Percentiles rank a stretch among this genome's conserved stretches.
These are phyloP conservation scores for Lentinus tigrinus DNA, from an alignment of 768 basidiomycete genomes.

Conservation along the genomic window DNA sequence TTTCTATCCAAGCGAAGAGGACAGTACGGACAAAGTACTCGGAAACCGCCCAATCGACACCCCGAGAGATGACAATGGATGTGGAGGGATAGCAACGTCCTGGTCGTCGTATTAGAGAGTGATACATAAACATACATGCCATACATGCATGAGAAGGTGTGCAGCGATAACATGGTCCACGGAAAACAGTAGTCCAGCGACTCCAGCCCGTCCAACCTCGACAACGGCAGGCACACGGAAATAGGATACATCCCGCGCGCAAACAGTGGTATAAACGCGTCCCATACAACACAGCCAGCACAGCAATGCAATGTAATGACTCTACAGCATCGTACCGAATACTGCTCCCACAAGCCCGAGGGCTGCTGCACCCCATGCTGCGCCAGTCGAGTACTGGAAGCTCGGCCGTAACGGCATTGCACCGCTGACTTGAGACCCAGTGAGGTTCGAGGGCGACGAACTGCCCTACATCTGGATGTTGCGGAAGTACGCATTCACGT, in stretches of 20 bases:
- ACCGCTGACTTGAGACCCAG: constrained; percentile 21
- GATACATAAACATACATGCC: not conserved
- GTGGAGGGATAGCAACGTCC: not conserved
- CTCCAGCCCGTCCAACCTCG: not conserved
- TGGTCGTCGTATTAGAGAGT: not conserved
- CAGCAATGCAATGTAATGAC: no score
- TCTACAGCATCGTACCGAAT: constrained; percentile 4
- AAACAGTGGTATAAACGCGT: not conserved
- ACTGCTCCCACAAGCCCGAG: not conserved
- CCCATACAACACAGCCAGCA: not conserved
- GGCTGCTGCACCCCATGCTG: not conserved
- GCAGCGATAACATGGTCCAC: not conserved
- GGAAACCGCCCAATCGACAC: no score
- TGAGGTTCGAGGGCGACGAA: constrained; percentile 44
- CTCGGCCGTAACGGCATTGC: constrained; percentile 1
- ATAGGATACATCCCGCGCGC: not conserved
- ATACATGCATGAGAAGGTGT: not conserved
- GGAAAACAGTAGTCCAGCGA: not conserved
- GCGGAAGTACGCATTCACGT: constrained; percentile 73
- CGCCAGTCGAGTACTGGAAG: no score
- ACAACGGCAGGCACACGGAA: not conserved
- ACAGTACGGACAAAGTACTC: no score
- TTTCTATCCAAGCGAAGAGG: no score
- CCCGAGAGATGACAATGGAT: no score
- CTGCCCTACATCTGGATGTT: constrained; percentile 69